Evolutionary conservation across 352 stramenopile species (phyloP), one percentile per base, ranked within the genome.

Genomic region (Phytophthora rubi): DNA sequence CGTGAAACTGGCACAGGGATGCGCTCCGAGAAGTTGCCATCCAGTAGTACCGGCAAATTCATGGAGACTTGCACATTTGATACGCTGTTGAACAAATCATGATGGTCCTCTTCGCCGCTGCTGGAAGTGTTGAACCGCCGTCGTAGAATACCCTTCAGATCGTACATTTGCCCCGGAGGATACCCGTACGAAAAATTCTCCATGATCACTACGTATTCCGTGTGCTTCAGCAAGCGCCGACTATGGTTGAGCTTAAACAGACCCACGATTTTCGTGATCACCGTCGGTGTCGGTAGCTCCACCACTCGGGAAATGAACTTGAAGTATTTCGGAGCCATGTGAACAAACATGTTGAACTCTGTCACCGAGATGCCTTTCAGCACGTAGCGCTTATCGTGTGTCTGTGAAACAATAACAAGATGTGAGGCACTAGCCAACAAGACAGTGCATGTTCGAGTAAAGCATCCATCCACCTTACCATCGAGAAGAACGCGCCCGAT

Each of bases 261-360:
- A 1, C 89, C 89, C 5, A 96, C 75, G 58, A 96, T 95, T 71
- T 95, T 94, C 18, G 85, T 93, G 60, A 96, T 92, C 4, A 94
- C 79, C 8, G 83, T 93, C 13, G 85, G 69, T 16, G 68, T 89
- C 9, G 81, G 65, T 6, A 75, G 58, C 65, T 92, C 82, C 37
- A 92, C 69, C 30, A 93, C 72, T 23, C 79, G 75, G 28, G 83
- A 81, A 69, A 96, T 91, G 28, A 92, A 96, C 75, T 92, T 90
- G 69, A 96, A 95, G 53, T 96, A 96, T 39, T 91, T 80, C 16
- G 86, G 89, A 13, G 89, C 89, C 86, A 96, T 94, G 72, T 96
- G 86, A 56, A 95, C 71, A 51, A 96, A 96, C 89, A 96, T 96
- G 69, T 96, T 96, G 69, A 94, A 95, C 67, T 96, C 89, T 15